These are phyloP conservation scores for Coniferiporia weirii DNA, from an alignment of 1,284 basidiomycete genomes.

Conservation along the genomic window DNA sequence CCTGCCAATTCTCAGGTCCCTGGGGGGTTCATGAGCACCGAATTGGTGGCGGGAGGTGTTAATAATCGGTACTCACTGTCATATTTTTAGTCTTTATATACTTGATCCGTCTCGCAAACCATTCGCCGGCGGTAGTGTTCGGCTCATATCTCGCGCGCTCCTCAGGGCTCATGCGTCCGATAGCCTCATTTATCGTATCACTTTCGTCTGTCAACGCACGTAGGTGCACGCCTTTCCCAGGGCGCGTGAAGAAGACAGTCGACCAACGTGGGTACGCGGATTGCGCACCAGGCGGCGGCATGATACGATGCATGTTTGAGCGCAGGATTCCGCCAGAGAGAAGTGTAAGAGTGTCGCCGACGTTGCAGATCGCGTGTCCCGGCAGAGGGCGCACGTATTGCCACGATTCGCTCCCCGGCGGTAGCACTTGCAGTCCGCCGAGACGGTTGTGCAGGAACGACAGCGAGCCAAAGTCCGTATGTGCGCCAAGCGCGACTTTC, in stretches of 20 bases:
- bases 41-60: too few species aligned
- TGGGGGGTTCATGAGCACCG: background rate
- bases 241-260: conserved; percentile 57
- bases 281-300: conserved; percentile 41
- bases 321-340: conserved; percentile 55
- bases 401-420: conserved; percentile 57
- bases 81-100: conserved; percentile 41
- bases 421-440: conserved; percentile 66
- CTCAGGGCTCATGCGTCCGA: background rate
- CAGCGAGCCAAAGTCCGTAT: conserved; percentile 44
- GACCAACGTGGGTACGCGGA: conserved; percentile 46
- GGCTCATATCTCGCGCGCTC: conserved; percentile 1
- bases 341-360: conserved; percentile 53
- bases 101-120: conserved; percentile 42
- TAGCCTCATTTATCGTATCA: background rate
- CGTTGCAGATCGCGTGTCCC: conserved; percentile 53
- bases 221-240: conserved; percentile 44
- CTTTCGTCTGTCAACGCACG: conserved; percentile 47
- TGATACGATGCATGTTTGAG: conserved; percentile 52
- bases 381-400: conserved; percentile 62
- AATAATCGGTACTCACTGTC: conserved; percentile 24
- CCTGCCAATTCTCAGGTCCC: conserved; percentile 1
- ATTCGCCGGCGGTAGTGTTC: conserved; percentile 39
- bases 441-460: conserved; percentile 65
- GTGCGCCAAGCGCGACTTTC: conserved; percentile 40